phyloP scores from a whole-genome alignment of 768 basidiomycete genomes.

The Amanita muscaria region DNA sequence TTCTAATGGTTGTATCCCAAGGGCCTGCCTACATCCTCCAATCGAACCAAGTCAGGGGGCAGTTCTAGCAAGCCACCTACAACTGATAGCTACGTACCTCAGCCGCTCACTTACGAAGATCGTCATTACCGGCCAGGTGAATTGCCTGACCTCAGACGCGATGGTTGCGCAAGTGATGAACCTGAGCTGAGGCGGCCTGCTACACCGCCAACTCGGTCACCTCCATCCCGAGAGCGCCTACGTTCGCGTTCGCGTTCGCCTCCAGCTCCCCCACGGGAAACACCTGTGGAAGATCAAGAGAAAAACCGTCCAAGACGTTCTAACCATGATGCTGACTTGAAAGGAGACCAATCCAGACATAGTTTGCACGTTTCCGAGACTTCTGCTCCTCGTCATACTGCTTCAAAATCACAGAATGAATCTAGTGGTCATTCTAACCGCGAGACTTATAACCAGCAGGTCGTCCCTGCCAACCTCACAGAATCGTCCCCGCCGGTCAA shows the following conservation, averaged over 20 bases:
- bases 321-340: conserved; percentile 6
- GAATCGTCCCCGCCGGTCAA: conserved; percentile 1
- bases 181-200: conserved; percentile 5
- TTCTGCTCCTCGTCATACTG: not conserved
- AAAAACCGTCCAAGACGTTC: conserved; percentile 4
- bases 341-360: conserved; percentile 1
- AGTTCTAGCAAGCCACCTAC: conserved; percentile 11
- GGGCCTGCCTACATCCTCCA: not conserved
- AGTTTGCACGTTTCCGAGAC: not conserved
- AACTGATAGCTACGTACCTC: conserved; percentile 14
- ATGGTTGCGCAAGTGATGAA: conserved; percentile 6
- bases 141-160: conserved; percentile 18
- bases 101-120: conserved; percentile 35
- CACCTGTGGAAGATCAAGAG: not conserved
- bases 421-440: conserved; percentile 6
- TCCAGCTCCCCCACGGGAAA: not conserved
- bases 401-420: not conserved
- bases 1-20: not conserved
- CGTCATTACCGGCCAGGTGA: conserved; percentile 56
- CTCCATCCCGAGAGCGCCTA: not conserved
- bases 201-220: conserved; percentile 3
- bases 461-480: not conserved
- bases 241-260: conserved; percentile 4
- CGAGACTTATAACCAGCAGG: not conserved
- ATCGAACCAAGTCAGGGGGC: conserved; percentile 1